Evolutionary conservation across 140 eudicot species (phyloP), one percentile per base, ranked within the genome.

Genomic region (Oenanthe javanica): DNA sequence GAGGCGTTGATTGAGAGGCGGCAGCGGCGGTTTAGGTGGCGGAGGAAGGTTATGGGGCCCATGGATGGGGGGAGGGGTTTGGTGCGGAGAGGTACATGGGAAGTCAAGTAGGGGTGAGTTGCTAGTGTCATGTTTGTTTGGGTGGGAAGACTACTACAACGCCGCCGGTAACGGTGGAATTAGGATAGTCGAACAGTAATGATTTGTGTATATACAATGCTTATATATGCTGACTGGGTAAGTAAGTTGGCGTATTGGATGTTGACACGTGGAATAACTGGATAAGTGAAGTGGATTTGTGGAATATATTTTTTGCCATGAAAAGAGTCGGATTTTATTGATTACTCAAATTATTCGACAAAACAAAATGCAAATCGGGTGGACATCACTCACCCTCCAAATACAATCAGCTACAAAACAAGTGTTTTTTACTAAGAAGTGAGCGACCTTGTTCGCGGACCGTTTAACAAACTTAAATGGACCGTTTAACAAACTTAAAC

Each of bases 61-160:
- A 83, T 85, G 88, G 86, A 81, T 31, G 81, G 49, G 84, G 14
- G 80, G 80, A 55, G 72, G 16, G 81, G 51, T 87, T 11, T 11
- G 57, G 81, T 86, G 88, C 71, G 85, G 76, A 9, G 84, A 83
- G 88, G 90, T 74, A 83, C 93, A 89, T 89, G 90, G 86, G 89
- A 71, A 64, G 81, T 55, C 16, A 83, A 84, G 80, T 86, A 85
- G 45, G 87, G 84, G 63, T 82, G 42, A 19, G 38, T 74, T 23
- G 55, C 15, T 45, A 74, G 14, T 74, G 80, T 46, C 50, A 51
- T 75, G 49, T 15, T 59, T 79, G 21, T 10, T 45, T 55, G 71
- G 74, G 45, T 42, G 45, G 45, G 45, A 42, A 42, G 45, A 42
- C 4, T 42, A 42, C 45, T 2, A 42, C 45, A 67, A 15, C 18